phyloP scores from a whole-genome alignment of 805 yeast species.

The Metschnikowia henanensis region DNA sequence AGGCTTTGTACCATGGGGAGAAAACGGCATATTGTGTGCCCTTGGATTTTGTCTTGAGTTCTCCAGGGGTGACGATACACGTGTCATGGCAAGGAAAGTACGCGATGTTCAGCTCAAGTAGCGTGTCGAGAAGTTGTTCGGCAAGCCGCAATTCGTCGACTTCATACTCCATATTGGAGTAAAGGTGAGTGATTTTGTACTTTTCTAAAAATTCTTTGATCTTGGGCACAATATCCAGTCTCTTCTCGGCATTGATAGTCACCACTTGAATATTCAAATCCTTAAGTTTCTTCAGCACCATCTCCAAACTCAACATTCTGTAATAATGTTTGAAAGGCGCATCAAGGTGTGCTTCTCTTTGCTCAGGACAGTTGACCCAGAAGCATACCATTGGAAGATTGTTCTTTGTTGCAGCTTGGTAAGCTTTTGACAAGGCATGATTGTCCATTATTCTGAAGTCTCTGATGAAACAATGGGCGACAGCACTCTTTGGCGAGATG shows the following conservation, averaged over 20 bases:
- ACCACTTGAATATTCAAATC: slow-evolving; percentile 41
- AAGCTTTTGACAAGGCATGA: slow-evolving; percentile 37
- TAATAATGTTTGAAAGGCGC: slow-evolving; percentile 45
- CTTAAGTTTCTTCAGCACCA: slow-evolving; percentile 29
- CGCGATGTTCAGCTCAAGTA: slow-evolving; percentile 18
- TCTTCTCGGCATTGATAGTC: slow-evolving; percentile 35
- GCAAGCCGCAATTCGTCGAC: slow-evolving; percentile 43
- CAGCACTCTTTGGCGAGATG: slow-evolving; percentile 19
- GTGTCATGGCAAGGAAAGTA: slow-evolving; percentile 37
- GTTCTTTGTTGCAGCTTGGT: slow-evolving; percentile 27
- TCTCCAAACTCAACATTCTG: slow-evolving; percentile 31
- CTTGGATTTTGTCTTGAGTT: slow-evolving; percentile 30
- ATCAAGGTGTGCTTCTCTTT: slow-evolving; percentile 42
- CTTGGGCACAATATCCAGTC: slow-evolving; percentile 27
- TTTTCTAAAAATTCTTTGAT: slow-evolving; percentile 25
- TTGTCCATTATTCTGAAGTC: slow-evolving; percentile 50
- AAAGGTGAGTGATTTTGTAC: slow-evolving; percentile 27
- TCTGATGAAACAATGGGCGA: slow-evolving; percentile 48
- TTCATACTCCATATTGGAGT: slow-evolving; percentile 43
- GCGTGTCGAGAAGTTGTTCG: slow-evolving; percentile 16
- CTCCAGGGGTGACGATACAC: slow-evolving; percentile 43
- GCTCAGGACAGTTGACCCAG: slow-evolving; percentile 42
- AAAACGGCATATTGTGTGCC: slow-evolving; percentile 45
- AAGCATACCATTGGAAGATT: slow-evolving; percentile 39
- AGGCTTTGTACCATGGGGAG: slow-evolving; percentile 43